phyloP scores from a whole-genome alignment of 2,329 filamentous ascomycete genomes.

The Mycocentrospora acerina region DNA sequence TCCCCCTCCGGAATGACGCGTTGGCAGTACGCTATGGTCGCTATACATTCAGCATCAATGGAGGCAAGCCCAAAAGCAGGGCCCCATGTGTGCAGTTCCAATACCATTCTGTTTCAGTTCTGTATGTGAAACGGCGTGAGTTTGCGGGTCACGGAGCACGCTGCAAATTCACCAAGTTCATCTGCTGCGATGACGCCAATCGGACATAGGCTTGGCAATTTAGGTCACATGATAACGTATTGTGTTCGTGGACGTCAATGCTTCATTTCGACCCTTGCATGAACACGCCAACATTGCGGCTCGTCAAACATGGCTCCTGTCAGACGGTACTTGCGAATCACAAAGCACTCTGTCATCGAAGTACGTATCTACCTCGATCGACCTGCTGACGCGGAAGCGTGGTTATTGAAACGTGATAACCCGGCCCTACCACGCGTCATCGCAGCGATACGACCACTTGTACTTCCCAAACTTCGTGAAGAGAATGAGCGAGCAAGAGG shows the following conservation, averaged over 20 bases:
- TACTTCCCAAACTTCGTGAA: constrained; percentile 88
- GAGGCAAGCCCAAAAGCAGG: constrained; percentile 86
- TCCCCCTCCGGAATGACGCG: constrained; percentile 59
- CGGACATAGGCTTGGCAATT: not conserved
- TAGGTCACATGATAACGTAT: not conserved
- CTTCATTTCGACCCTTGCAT: not conserved
- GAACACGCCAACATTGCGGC: too few species aligned
- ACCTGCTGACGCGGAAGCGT: constrained; percentile 76
- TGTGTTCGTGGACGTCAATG: too few species aligned
- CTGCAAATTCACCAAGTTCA: too few species aligned
- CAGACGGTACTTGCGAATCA: constrained; percentile 86
- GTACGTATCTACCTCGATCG: constrained; percentile 95
- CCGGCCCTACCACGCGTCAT: constrained; percentile 81
- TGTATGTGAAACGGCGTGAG: constrained; percentile 2
- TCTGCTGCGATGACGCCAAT: not conserved
- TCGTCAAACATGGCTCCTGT: constrained; percentile 72
- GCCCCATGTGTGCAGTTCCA: constrained; percentile 87
- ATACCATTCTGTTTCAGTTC: constrained; percentile 47
- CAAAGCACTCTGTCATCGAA: constrained; percentile 92
- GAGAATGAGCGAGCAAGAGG: constrained; percentile 70
- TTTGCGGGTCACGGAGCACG: not conserved
- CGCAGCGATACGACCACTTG: constrained; percentile 77
- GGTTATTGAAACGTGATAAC: constrained; percentile 77
- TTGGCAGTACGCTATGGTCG: constrained; percentile 74
- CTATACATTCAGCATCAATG: constrained; percentile 87